Evolutionary conservation across 768 basidiomycete genomes (phyloP).

Genomic region (Leucocoprinus leucothites): DNA sequence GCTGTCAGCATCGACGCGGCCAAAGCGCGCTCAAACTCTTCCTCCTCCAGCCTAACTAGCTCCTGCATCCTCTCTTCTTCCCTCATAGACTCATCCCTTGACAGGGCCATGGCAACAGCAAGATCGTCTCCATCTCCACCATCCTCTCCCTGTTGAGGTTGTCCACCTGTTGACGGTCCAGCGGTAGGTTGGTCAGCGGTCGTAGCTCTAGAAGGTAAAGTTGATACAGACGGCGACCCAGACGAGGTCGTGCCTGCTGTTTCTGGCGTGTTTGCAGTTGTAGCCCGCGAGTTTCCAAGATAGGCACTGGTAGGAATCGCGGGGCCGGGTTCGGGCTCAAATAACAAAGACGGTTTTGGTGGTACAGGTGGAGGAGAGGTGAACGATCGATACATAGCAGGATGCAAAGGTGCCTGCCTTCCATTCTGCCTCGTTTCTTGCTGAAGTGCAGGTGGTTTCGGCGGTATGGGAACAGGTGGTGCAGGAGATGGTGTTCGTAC

Average conservation of each 20-base stretch:
- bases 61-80: slow-evolving; percentile 30
- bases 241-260: slow-evolving; percentile 8
- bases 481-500: slow-evolving; percentile 25
- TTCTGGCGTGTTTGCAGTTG: slow-evolving; percentile 11
- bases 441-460: slow-evolving; percentile 11
- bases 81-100: slow-evolving; percentile 41
- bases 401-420: slow-evolving; percentile 3
- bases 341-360: slow-evolving; percentile 12
- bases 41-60: slow-evolving; percentile 51
- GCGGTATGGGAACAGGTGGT: neutral
- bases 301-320: slow-evolving; percentile 11
- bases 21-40: slow-evolving; percentile 62
- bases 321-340: slow-evolving; percentile 3
- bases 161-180: neutral
- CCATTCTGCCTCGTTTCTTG: slow-evolving; percentile 3
- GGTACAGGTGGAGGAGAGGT: slow-evolving; percentile 19
- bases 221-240: slow-evolving; percentile 16
- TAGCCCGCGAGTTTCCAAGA: slow-evolving; percentile 12
- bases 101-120: slow-evolving; percentile 44
- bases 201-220: neutral
- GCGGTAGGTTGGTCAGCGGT: slow-evolving; percentile 1
- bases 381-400: slow-evolving; percentile 5
- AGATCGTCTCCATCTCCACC: slow-evolving; percentile 44
- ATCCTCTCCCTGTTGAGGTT: slow-evolving; percentile 13
- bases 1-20: slow-evolving; percentile 30